Conservation (phyloP, 1,284 basidiomycete species). For the Coriolopsis trogii region DNA sequence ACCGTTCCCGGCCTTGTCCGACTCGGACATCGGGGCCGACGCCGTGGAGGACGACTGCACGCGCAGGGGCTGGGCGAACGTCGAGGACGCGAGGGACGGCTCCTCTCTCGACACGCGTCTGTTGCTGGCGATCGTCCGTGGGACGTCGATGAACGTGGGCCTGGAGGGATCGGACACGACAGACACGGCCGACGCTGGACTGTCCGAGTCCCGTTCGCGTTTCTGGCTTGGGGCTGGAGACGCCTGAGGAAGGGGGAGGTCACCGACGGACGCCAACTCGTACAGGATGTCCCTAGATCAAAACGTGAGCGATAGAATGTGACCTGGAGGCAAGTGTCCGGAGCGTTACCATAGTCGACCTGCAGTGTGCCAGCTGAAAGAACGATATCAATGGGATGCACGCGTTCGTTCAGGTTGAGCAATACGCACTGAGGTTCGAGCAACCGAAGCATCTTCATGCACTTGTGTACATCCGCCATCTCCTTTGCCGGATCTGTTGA, state of each 20-base stretch:
- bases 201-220: constrained; percentile 62
- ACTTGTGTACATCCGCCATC: constrained; percentile 72
- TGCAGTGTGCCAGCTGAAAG: constrained; percentile 47
- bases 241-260: constrained; percentile 60
- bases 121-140: constrained; percentile 37
- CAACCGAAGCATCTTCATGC: constrained; percentile 60
- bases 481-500: constrained; percentile 59
- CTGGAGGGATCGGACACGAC: background rate
- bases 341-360: constrained; percentile 52
- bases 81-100: constrained; percentile 14
- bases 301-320: background rate
- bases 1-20: too few species aligned
- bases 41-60: constrained; percentile 39
- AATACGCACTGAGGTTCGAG: constrained; percentile 51
- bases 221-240: constrained; percentile 53
- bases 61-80: constrained; percentile 19
- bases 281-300: constrained; percentile 62
- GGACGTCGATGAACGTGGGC: background rate
- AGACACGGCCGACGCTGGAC: constrained; percentile 26
- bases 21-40: constrained; percentile 36
- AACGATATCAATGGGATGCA: background rate
- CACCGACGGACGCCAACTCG: constrained; percentile 67
- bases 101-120: constrained; percentile 33
- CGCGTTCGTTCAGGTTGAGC: too few species aligned
- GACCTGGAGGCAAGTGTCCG: too few species aligned